Conservation (phyloP, 768 basidiomycete genomes). For the Kwoniella sp. region DNA sequence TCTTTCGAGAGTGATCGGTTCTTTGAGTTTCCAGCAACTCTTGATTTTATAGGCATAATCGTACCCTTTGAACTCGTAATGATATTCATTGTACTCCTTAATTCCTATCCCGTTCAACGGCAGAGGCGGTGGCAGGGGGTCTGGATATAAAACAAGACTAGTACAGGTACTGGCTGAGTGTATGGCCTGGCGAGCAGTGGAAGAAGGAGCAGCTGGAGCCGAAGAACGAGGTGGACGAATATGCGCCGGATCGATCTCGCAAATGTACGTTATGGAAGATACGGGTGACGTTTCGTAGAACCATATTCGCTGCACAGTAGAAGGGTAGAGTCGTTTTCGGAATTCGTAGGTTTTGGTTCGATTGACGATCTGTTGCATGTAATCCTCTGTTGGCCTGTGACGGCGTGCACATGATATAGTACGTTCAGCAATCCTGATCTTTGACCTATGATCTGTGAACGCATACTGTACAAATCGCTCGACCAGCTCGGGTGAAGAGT, state of each 20-base stretch:
- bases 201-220: neutral
- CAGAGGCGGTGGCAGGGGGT: no score
- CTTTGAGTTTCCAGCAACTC: conserved; percentile 14
- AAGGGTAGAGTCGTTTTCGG: conserved; percentile 26
- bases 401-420: neutral
- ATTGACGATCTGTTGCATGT: conserved; percentile 28
- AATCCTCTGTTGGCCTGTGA: conserved; percentile 25
- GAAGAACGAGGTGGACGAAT: neutral
- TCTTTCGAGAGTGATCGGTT: conserved; percentile 6
- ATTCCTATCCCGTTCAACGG: conserved; percentile 21
- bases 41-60: conserved; percentile 29
- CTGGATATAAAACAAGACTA: no score
- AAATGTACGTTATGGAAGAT: conserved; percentile 28
- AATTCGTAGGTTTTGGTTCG: conserved; percentile 28
- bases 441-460: no score
- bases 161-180: no score
- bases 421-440: no score
- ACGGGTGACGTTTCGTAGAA: conserved; percentile 31
- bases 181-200: neutral
- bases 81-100: conserved; percentile 22
- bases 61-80: conserved; percentile 20
- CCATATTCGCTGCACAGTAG: conserved; percentile 27
- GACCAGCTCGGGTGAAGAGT: no score
- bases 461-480: no score
- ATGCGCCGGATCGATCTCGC: conserved; percentile 20